Evolutionary conservation across 345 rosid genomes (phyloP).

Genomic region (Viola odorata): DNA sequence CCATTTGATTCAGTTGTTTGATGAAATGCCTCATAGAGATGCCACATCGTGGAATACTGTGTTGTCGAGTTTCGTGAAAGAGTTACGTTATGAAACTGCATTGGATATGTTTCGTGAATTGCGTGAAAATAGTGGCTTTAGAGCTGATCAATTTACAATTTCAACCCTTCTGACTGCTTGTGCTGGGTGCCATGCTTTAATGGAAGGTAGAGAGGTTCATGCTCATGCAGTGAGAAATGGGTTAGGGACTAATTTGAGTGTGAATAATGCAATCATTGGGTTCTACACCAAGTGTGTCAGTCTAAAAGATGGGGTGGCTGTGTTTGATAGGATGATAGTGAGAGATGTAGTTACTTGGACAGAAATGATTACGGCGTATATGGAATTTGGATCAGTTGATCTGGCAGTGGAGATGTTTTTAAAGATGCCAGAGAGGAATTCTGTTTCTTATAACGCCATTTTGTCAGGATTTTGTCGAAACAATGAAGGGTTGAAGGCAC

Average conservation of each 20-base stretch:
- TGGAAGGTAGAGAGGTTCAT: constrained; percentile 62
- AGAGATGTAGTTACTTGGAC: constrained; percentile 66
- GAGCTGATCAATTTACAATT: constrained; percentile 51
- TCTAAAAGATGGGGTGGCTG: constrained; percentile 32
- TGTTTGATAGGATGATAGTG: constrained; percentile 46
- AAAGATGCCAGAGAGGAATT: constrained; percentile 58
- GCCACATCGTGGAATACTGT: constrained; percentile 66
- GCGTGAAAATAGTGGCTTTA: constrained; percentile 27
- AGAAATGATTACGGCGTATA: constrained; percentile 54
- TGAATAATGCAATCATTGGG: constrained; percentile 58
- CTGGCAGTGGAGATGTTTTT: constrained; percentile 51
- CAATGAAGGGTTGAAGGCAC: constrained; percentile 40
- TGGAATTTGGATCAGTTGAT: constrained; percentile 61
- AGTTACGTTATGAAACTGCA: constrained; percentile 32
- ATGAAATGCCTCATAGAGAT: constrained; percentile 61
- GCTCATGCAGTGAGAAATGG: constrained; percentile 56
- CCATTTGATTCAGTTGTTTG: constrained; percentile 48
- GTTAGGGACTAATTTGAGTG: constrained; percentile 46
- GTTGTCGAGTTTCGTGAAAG: constrained; percentile 54
- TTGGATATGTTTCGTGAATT: constrained; percentile 42
- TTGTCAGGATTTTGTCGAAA: constrained; percentile 65
- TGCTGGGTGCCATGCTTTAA: constrained; percentile 28
- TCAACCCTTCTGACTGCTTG: constrained; percentile 62
- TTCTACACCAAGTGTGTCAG: constrained; percentile 53
- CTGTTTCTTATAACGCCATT: constrained; percentile 56